Base-by-base conservation (phyloP, 768 basidiomycete genomes). In the Roridomyces roridus region DNA sequence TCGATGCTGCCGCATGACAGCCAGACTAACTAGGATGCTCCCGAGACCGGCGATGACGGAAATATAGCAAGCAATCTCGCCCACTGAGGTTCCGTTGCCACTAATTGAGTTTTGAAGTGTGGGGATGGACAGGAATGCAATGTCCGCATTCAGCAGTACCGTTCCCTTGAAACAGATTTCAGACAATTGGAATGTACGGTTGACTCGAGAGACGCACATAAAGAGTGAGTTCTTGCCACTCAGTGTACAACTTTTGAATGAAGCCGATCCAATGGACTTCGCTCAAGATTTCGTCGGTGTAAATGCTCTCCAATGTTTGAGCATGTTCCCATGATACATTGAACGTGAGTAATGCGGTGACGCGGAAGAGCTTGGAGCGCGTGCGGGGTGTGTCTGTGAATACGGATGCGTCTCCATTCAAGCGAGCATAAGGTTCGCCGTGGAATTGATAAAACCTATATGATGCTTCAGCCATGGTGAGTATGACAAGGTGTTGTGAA, bases 391-490 rank as follows among this genome's bases (percentile, higher is more conserved):
- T 15, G 44, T 41, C 4, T 37, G 25, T 45, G 41, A 46, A 55
- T 12, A 55, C 46, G 5, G 53, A 55, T 6, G n/a, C 29, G 9
- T 17, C n/a, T 26, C 36, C 24, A 5, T 55, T 28, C 39, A 55
- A 23, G n/a, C 53, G 53, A 1, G 46, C 53, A 24, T 5, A 55
- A 6, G 53, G 11, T 26, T 55, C 53, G 5, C 53, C 53, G 37
- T 55, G 39, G 24, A 55, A 55, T 18, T 55, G 39, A 25, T 46
- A 55, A 45, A 55, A 55, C 28, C 47, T 55, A 24, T 47, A 10
- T n/a, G n/a, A n/a, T n/a, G n/a, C n/a, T n/a, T n/a, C n/a, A n/a
- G n/a, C n/a, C n/a, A n/a, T n/a, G n/a, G n/a, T n/a, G n/a, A n/a
- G n/a, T n/a, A n/a, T n/a, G n/a, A n/a, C n/a, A n/a, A n/a, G n/a